Percentiles rank a stretch among this genome's conserved stretches.
These are phyloP conservation scores for Euphorbia pulcherrima DNA, from an alignment of 345 rosid species.

Conservation along the genomic window DNA sequence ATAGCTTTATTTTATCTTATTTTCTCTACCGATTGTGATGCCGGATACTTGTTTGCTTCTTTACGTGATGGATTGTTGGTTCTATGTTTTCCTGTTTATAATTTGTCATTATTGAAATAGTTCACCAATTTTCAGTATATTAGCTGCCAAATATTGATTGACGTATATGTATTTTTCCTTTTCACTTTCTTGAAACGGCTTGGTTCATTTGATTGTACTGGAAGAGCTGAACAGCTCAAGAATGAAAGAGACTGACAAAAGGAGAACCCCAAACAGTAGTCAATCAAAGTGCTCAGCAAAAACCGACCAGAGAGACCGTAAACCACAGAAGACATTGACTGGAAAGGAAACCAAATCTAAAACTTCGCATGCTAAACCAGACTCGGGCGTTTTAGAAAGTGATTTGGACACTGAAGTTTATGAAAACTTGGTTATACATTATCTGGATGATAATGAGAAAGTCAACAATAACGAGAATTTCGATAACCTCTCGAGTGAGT, in stretches of 20 bases:
- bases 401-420: constrained; percentile 56
- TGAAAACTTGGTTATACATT: constrained; percentile 53
- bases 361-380: constrained; percentile 39
- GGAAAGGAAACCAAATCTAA: constrained; percentile 45
- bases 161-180: constrained; percentile 2
- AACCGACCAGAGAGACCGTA: constrained; percentile 46
- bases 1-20: neutral
- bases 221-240: constrained; percentile 11
- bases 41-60: neutral
- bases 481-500: constrained; percentile 38
- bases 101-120: neutral
- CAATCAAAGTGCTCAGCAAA: constrained; percentile 54
- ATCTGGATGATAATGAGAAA: constrained; percentile 47
- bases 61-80: neutral
- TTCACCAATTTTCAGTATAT: neutral
- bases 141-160: neutral
- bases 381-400: constrained; percentile 38
- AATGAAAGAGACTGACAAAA: constrained; percentile 55
- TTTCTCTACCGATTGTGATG: neutral
- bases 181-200: constrained; percentile 9
- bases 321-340: constrained; percentile 34
- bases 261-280: constrained; percentile 42
- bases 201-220: constrained; percentile 13
- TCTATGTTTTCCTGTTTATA: neutral
- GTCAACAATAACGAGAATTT: constrained; percentile 28